These are phyloP conservation scores for Musa troglodytarum DNA, from an alignment of 176 grass and related monocot genomes.

Conservation along the genomic window DNA sequence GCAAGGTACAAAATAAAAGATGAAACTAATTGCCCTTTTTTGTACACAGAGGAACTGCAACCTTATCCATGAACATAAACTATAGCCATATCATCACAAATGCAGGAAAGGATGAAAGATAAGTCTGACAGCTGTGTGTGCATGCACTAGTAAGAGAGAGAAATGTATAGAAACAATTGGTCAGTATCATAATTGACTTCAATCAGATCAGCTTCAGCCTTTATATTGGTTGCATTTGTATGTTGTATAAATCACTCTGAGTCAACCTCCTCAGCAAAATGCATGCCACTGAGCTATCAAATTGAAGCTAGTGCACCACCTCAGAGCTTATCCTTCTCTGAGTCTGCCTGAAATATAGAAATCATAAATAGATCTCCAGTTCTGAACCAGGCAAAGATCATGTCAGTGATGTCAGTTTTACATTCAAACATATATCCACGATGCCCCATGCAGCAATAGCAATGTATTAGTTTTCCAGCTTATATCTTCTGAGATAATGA, in stretches of 20 bases:
- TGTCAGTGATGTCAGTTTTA: neutral
- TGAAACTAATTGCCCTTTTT: neutral
- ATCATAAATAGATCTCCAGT: neutral
- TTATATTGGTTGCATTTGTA: neutral
- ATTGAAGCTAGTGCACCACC: neutral
- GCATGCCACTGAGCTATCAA: neutral
- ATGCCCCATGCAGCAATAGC: neutral
- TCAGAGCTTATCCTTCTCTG: neutral
- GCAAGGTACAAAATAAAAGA: neutral
- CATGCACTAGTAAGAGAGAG: neutral
- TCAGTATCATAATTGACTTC: neutral
- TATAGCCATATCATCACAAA: too few species aligned
- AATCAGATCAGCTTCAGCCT: neutral
- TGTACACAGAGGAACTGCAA: too few species aligned
- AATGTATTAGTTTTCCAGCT: neutral
- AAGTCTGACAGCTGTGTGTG: neutral
- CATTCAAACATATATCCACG: neutral
- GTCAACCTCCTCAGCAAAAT: neutral
- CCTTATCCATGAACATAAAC: too few species aligned
- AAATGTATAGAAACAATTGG: neutral
- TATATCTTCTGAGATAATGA: neutral
- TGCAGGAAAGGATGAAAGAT: too few species aligned
- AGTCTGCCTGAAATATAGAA: neutral
- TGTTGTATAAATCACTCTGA: constrained; percentile 10
- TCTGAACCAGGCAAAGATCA: neutral